Conservation (phyloP, 192 early-diverging fungal species). For the Podila epicladia region DNA sequence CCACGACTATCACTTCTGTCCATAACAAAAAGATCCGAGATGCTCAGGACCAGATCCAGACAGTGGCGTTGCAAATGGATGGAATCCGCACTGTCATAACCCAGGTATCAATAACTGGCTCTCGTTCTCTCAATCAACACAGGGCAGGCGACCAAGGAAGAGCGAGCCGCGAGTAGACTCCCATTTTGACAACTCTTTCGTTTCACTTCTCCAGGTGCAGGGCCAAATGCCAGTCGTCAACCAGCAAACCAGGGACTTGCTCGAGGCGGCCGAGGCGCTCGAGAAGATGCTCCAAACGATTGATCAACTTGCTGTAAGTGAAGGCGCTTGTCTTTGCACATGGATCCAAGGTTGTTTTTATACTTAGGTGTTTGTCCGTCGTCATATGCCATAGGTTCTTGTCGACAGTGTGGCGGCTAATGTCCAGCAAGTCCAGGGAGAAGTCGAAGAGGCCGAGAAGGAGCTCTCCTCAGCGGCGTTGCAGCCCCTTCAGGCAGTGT, state of each 20-base stretch:
- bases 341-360: not conserved
- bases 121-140: not conserved
- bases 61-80: constrained; percentile 47
- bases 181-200: not conserved
- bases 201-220: constrained; percentile 14
- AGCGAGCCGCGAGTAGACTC: too few relatives aligned
- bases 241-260: constrained; percentile 17
- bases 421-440: constrained; percentile 8
- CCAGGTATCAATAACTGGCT: constrained; percentile 13
- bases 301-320: constrained; percentile 33
- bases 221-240: constrained; percentile 16
- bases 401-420: constrained; percentile 30
- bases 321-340: not conserved
- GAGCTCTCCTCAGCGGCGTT: constrained; percentile 20
- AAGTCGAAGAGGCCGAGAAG: constrained; percentile 31
- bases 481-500: constrained; percentile 34
- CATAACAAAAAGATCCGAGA: constrained; percentile 13
- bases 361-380: not conserved
- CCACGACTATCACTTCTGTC: too few relatives aligned
- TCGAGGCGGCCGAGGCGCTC: constrained; percentile 24
- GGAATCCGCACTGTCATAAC: constrained; percentile 17
- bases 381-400: constrained; percentile 10
- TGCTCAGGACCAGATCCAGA: constrained; percentile 37
- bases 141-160: too few relatives aligned
- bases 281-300: constrained; percentile 32